Percentiles rank a stretch among this genome's conserved stretches.
phyloP scores from a whole-genome alignment of 116 monocot species.

The Trichopus zeylanicus region DNA sequence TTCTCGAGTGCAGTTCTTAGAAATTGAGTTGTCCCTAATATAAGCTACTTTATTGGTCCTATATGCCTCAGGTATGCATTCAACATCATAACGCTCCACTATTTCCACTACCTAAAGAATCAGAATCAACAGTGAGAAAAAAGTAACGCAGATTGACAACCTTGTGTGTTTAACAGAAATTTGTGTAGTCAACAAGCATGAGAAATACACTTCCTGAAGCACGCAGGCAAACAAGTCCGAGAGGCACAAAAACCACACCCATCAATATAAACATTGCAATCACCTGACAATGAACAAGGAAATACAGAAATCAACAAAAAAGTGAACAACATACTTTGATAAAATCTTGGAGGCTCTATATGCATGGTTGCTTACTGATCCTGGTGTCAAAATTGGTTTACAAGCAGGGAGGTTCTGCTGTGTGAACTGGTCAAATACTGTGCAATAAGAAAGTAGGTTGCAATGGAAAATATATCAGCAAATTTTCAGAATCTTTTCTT shows the following conservation, averaged over 20 bases:
- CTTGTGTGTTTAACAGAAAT: neutral
- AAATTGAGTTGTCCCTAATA: conserved; percentile 64
- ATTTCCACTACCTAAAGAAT: conserved; percentile 66
- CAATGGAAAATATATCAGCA: neutral
- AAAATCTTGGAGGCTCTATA: neutral
- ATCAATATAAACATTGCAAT: conserved; percentile 59
- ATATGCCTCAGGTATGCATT: conserved; percentile 68
- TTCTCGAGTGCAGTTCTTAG: conserved; percentile 61
- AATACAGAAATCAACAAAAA: neutral
- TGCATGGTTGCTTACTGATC: conserved; percentile 45
- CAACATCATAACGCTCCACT: conserved; percentile 67
- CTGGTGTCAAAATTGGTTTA: conserved; percentile 63
- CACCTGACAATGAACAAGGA: conserved; percentile 32
- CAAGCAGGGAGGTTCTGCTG: conserved; percentile 82
- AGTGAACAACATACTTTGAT: neutral
- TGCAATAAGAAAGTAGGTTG: conserved; percentile 1
- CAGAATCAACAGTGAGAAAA: neutral
- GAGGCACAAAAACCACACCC: conserved; percentile 53
- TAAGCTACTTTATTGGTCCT: conserved; percentile 65
- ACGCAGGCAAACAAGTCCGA: conserved; percentile 63
- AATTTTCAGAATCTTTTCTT: neutral
- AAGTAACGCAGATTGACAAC: neutral
- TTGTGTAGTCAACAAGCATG: neutral
- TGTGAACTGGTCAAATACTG: conserved; percentile 66
- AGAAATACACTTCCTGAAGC: conserved; percentile 63